Evolutionary conservation across 169 alveolate genomes (phyloP).

Genomic region (Blepharisma undulans): DNA sequence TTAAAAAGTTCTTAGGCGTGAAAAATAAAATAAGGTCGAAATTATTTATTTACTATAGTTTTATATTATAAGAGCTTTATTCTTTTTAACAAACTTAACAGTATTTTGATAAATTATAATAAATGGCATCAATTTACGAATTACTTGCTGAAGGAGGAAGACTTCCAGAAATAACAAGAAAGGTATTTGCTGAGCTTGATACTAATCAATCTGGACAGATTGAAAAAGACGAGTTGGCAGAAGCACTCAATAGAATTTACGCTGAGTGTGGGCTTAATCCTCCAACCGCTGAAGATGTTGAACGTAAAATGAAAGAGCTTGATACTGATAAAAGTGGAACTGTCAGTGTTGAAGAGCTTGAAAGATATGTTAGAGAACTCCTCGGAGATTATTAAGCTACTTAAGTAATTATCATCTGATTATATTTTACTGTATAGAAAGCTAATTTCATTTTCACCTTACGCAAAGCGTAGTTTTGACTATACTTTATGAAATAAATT

Average conservation of each 20-base stretch:
- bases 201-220: neutral
- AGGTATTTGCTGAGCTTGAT: neutral
- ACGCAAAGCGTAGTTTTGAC: too few relatives aligned
- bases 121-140: neutral
- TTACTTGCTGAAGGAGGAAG: neutral
- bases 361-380: neutral
- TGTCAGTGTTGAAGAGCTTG: neutral
- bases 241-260: neutral
- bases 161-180: neutral
- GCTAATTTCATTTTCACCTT: neutral
- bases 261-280: neutral
- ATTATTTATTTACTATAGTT: too few relatives aligned
- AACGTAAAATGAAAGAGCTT: neutral
- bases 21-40: too few relatives aligned
- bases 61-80: too few relatives aligned
- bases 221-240: neutral
- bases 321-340: neutral
- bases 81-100: too few relatives aligned
- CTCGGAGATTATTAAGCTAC: neutral
- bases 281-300: neutral
- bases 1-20: too few relatives aligned
- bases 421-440: neutral
- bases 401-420: neutral
- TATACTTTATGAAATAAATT: too few relatives aligned
- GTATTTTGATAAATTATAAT: too few relatives aligned